Evolutionary conservation across 495 filamentous ascomycete genomes (phyloP), one percentile per base, ranked within the genome.

Genomic region (Pseudoneurospora amorphoporcata): DNA sequence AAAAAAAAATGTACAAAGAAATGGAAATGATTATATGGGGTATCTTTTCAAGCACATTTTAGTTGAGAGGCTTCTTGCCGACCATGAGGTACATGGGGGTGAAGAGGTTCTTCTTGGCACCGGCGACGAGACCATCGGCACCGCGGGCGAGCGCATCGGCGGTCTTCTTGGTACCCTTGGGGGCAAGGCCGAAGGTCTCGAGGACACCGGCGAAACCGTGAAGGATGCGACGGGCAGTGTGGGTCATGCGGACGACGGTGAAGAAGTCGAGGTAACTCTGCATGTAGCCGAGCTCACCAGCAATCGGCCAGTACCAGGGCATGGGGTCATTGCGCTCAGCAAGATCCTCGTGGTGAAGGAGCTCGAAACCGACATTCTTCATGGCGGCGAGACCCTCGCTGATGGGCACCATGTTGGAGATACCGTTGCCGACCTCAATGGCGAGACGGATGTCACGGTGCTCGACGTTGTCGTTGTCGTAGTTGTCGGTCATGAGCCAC

Each of bases 1-100:
- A 35, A 65, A 35, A 35, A 37, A 71, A 73, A 68, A 43, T 72
- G 41, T 72, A 70, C 72, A 75, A 71, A 73, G 71, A 68, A 75
- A 70, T 38, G 42, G 45, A 68, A 29, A 73, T 35, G 39, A 29
- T 19, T 61, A 73, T 37, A 70, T 65, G 29, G 53, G 53, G 53
- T 65, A 65, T 65, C 29, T 29, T 65, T 65, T 65, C 23, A 32
- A 10, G 5, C 7, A 71, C 16, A 7, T 10, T 19, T 73, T 79
- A 85, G 75, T 84, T 77, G 58, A 75, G 75, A n/a, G 95, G 93
- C 86, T 99, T 99, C 83, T 94, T 89, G 43, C 88, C 95, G 72
- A 99, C 90, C 95, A 99, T 98, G 81, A 99, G 84, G 85, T 98
- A 98, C 95, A 99, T 99, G 43, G 95, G 95, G 0, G 95, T 99